Evolutionary conservation across 495 filamentous ascomycete genomes (phyloP), one percentile per base, ranked within the genome.

Genomic region (Cairneyella variabilis): DNA sequence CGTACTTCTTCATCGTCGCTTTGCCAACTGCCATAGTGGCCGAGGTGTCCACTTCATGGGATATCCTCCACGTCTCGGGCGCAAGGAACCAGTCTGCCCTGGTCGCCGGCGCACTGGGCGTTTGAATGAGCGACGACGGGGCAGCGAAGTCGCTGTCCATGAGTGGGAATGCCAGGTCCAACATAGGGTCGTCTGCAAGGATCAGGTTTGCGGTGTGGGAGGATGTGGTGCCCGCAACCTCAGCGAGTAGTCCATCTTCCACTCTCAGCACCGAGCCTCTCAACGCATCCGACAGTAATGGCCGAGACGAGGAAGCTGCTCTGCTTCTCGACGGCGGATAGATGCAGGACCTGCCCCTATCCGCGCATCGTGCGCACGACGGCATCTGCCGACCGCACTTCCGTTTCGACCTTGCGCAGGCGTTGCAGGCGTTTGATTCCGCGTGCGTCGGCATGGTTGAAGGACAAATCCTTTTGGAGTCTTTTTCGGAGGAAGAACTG

Each of bases 341-440:
- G 14, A 8, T 40, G 34, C 48, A 51, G 7, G 11, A 18, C 23
- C 40, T 32, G 2, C 38, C 48, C 20, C 38, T 18, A 18, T 18
- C 30, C 21, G 8, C 21, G 48, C 48, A 51, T 14, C 48, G 16
- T n/a, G 21, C 8, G 34, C 48, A 51, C 8, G 14, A 3, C 18
- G 48, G 48, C 4, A 25, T 17, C 34, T 42, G 48, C 26, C 41
- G 40, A 8, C 26, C 48, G 22, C 48, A 51, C 25, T 27, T 5
- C 8, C 48, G 48, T 23, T 51, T 51, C 41, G 48, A 2, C 7
- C 2, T n/a, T 40, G 48, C 38, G 23, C 48, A 51, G 27, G 48
- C 12, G 3, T 14, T 14, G 21, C 48, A 51, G 3, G 48, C 32
- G 26, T 41, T 51, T n/a, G n/a, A n/a, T n/a, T n/a, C n/a, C n/a